A percentile compares a stretch with the other conserved stretches of the same genome.
These are phyloP conservation scores for Cryphonectria nitschkei DNA, from an alignment of 2,329 filamentous ascomycete species.

Conservation along the genomic window DNA sequence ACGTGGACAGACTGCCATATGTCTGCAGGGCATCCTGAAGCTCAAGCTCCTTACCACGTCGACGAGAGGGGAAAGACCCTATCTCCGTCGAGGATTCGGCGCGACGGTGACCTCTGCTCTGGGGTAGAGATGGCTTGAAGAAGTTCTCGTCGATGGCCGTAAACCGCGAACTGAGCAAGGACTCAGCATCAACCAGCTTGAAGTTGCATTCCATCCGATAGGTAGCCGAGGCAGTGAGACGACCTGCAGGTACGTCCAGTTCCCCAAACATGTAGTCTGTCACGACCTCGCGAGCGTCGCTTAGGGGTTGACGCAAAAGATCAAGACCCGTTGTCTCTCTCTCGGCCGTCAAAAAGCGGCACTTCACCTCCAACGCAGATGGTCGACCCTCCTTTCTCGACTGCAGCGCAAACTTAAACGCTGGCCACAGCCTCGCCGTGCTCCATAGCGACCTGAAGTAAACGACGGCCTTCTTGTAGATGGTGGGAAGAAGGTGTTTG, in stretches of 20 bases:
- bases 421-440: conserved; percentile 79
- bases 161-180: conserved; percentile 87
- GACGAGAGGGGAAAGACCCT: conserved; percentile 75
- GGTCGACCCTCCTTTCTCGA: conserved; percentile 72
- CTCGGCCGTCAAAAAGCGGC: conserved; percentile 73
- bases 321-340: conserved; percentile 62
- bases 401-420: conserved; percentile 80
- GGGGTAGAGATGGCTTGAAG: conserved; percentile 77
- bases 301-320: conserved; percentile 71
- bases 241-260: conserved; percentile 83
- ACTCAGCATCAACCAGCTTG: conserved; percentile 87
- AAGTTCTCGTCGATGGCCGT: conserved; percentile 89
- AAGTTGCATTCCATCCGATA: conserved; percentile 92
- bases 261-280: conserved; percentile 81
- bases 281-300: conserved; percentile 66
- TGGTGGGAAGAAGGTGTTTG: conserved; percentile 71
- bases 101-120: conserved; percentile 48
- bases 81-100: conserved; percentile 54
- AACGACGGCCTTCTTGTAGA: conserved; percentile 97
- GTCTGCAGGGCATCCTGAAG: conserved; percentile 72
- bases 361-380: conserved; percentile 73
- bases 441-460: conserved; percentile 89
- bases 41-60: conserved; percentile 43
- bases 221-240: conserved; percentile 77
- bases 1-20: conserved; percentile 89